These are phyloP conservation scores for Ascochyta pisi DNA, from an alignment of 2,329 filamentous ascomycete genomes.

Conservation along the genomic window DNA sequence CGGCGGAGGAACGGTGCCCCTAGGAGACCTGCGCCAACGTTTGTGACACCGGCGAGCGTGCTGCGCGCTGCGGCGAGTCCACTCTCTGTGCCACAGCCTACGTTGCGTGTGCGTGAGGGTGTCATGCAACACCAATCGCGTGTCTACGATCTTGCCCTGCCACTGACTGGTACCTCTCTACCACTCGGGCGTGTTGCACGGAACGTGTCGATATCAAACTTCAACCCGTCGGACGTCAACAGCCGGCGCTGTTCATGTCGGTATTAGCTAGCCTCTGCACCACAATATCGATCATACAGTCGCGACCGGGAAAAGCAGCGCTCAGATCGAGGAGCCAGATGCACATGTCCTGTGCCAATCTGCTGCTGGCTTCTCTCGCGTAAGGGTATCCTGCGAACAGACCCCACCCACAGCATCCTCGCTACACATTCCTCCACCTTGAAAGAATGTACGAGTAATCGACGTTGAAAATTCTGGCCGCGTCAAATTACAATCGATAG, in stretches of 20 bases:
- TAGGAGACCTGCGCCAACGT: not conserved
- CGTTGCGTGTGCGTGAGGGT: not conserved
- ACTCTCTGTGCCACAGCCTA: conserved; percentile 2
- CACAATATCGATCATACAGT: conserved; percentile 15
- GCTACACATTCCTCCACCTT: not conserved
- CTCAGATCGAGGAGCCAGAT: not conserved
- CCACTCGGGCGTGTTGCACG: conserved; percentile 10
- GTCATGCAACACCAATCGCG: not conserved
- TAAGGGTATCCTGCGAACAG: not conserved
- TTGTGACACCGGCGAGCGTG: conserved; percentile 15
- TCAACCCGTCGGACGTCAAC: conserved; percentile 1
- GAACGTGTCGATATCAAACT: conserved; percentile 13
- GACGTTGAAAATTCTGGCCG: not conserved
- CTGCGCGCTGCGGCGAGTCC: not conserved
- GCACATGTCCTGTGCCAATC: not conserved
- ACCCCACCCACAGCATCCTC: not conserved
- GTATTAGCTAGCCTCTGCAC: conserved; percentile 12
- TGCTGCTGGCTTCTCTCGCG: not conserved
- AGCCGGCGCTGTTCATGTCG: not conserved
- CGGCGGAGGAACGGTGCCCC: conserved; percentile 7
- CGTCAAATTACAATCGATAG: conserved; percentile 2
- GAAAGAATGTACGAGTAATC: not conserved
- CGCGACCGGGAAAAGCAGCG: not conserved
- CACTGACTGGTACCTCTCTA: conserved; percentile 2
- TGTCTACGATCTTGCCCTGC: conserved; percentile 1